A percentile compares a stretch with the other conserved stretches of the same genome.
These are phyloP conservation scores for Boletus rubescentipes DNA, from an alignment of 768 basidiomycete species.

Conservation along the genomic window DNA sequence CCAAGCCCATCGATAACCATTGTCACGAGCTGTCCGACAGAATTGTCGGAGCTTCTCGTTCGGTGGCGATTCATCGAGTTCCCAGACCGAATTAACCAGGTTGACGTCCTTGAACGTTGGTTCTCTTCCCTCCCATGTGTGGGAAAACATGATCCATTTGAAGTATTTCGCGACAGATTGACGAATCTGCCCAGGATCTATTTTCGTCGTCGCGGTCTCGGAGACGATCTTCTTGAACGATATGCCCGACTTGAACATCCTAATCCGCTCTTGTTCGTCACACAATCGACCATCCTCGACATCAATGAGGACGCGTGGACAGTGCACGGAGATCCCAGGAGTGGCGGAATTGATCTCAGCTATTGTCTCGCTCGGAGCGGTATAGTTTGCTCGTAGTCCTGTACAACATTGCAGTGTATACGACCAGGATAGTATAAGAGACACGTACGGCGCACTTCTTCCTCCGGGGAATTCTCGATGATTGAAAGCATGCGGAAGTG, in stretches of 20 bases:
- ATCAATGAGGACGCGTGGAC: neutral
- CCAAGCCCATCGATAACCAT: constrained; percentile 16
- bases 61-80: too few species aligned
- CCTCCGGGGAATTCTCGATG: neutral
- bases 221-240: too few species aligned
- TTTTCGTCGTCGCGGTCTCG: too few species aligned
- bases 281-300: neutral
- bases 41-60: too few species aligned
- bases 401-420: neutral
- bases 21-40: neutral
- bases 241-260: neutral
- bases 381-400: too few species aligned
- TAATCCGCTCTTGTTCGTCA: neutral
- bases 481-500: constrained; percentile 1
- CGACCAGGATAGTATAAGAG: neutral
- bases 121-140: too few species aligned
- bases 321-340: neutral
- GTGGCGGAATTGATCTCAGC: neutral
- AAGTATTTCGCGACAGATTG: neutral
- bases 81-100: neutral
- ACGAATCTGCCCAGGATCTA: too few species aligned
- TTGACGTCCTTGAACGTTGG: too few species aligned
- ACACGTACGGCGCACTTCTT: neutral
- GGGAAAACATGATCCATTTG: too few species aligned
- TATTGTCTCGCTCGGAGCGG: too few species aligned